Percentiles rank a stretch among this genome's conserved stretches.
Evolutionary conservation across 768 basidiomycete species (phyloP).

Genomic region (Infundibulicybe gibba): DNA sequence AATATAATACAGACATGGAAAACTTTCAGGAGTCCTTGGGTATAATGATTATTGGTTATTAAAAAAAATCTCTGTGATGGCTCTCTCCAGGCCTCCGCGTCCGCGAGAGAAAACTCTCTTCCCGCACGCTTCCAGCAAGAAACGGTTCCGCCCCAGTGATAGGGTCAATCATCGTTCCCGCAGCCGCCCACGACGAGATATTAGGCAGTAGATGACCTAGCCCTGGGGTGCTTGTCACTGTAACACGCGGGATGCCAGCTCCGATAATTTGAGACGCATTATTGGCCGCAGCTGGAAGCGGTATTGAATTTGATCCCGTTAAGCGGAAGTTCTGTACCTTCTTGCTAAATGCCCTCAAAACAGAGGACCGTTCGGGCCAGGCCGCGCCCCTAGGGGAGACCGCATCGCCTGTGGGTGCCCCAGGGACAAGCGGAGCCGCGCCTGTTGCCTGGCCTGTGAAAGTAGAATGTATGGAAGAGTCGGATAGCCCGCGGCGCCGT

Average conservation of each 20-base stretch:
- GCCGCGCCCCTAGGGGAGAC: background rate
- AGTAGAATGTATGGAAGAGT: conserved; percentile 89
- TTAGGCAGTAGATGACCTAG: conserved; percentile 15
- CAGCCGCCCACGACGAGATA: conserved; percentile 25
- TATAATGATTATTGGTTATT: conserved; percentile 6
- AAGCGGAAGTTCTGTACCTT: conserved; percentile 46
- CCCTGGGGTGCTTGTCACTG: conserved; percentile 6
- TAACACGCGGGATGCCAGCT: conserved; percentile 6
- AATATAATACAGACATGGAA: no score
- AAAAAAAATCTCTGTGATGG: conserved; percentile 23
- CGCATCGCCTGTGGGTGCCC: background rate
- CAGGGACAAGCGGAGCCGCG: conserved; percentile 3
- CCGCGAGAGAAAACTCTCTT: conserved; percentile 28
- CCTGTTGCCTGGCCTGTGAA: conserved; percentile 59
- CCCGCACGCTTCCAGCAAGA: conserved; percentile 28
- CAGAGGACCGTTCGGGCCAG: conserved; percentile 41
- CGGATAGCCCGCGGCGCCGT: conserved; percentile 78
- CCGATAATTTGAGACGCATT: background rate
- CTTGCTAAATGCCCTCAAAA: conserved; percentile 50
- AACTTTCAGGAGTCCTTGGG: no score
- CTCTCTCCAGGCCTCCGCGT: conserved; percentile 13
- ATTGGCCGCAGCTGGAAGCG: conserved; percentile 7
- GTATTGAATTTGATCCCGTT: conserved; percentile 1
- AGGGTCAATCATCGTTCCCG: conserved; percentile 19
- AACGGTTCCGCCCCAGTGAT: conserved; percentile 22